A percentile compares a stretch with the other conserved stretches of the same genome.
phyloP scores from a whole-genome alignment of 805 yeast species.

The Dipodascus geniculatus region DNA sequence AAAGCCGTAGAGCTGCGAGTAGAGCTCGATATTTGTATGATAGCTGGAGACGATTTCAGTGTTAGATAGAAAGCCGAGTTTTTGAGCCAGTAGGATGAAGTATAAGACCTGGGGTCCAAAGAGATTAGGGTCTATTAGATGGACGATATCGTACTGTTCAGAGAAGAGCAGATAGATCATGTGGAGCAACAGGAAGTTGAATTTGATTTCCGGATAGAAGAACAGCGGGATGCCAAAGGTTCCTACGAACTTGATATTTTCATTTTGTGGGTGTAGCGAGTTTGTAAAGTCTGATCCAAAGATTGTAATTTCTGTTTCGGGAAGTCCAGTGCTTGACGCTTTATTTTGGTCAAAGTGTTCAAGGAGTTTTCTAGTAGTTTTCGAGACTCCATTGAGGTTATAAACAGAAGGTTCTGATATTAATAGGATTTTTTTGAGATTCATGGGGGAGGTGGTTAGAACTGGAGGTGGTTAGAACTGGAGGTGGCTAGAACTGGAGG shows the following conservation, averaged over 20 bases:
- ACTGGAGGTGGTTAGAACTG: neutral
- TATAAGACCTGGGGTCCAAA: slow-evolving; percentile 13
- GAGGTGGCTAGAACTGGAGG: neutral
- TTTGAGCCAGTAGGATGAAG: slow-evolving; percentile 1
- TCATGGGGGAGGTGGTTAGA: neutral
- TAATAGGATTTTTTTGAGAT: slow-evolving; percentile 9
- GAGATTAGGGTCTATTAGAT: slow-evolving; percentile 13
- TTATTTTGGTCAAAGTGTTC: slow-evolving; percentile 9
- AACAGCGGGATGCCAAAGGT: slow-evolving; percentile 12
- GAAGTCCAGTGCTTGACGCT: slow-evolving; percentile 5
- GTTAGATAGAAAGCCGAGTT: slow-evolving; percentile 6
- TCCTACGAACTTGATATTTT: slow-evolving; percentile 7
- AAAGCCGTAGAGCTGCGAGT: slow-evolving; percentile 12
- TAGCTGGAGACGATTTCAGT: slow-evolving; percentile 12
- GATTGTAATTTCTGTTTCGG: slow-evolving; percentile 3
- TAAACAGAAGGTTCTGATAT: slow-evolving; percentile 13
- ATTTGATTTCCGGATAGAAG: slow-evolving; percentile 14
- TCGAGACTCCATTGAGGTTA: slow-evolving; percentile 13
- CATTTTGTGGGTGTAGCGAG: neutral
- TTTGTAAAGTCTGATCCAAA: slow-evolving; percentile 13
- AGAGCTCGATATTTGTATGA: slow-evolving; percentile 13
- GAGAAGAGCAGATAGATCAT: slow-evolving; percentile 6
- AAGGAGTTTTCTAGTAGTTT: slow-evolving; percentile 11
- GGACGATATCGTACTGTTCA: slow-evolving; percentile 11
- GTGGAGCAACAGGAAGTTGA: slow-evolving; percentile 8